phyloP scores from a whole-genome alignment of 106 monocot genomes.

The Allium cepa region DNA sequence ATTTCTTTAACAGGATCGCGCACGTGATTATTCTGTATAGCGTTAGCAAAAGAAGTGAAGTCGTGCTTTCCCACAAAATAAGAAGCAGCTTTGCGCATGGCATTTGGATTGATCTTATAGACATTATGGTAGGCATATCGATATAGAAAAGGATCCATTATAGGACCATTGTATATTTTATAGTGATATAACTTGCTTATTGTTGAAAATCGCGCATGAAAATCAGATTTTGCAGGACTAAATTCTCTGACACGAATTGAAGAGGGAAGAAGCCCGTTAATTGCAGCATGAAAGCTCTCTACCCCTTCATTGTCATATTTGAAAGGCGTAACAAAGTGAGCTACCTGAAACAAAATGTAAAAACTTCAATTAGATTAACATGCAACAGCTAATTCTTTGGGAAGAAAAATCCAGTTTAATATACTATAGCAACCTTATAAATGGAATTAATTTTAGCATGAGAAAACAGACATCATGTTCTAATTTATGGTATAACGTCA shows the following conservation, averaged over 20 bases:
- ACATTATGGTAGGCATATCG: constrained; percentile 69
- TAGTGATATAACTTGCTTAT: constrained; percentile 76
- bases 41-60: constrained; percentile 81
- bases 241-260: constrained; percentile 76
- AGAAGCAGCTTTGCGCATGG: constrained; percentile 66
- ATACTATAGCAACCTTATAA: no score
- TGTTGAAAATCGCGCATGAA: constrained; percentile 78
- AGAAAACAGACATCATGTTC: no score
- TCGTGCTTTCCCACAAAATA: constrained; percentile 77
- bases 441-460: no score
- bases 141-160: constrained; percentile 77
- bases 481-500: no score
- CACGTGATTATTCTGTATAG: constrained; percentile 33
- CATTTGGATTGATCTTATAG: constrained; percentile 50
- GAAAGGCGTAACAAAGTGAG: constrained; percentile 74
- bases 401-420: no score
- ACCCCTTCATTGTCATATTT: constrained; percentile 34
- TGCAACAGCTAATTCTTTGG: no score
- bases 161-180: constrained; percentile 58
- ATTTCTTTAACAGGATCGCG: constrained; percentile 54
- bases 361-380: no score
- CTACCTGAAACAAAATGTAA: constrained; percentile 36
- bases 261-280: constrained; percentile 71
- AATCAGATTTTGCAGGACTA: constrained; percentile 45
- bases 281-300: constrained; percentile 55